phyloP scores from a whole-genome alignment of 1,284 basidiomycete species.

The Phellinidium pouzarii region DNA sequence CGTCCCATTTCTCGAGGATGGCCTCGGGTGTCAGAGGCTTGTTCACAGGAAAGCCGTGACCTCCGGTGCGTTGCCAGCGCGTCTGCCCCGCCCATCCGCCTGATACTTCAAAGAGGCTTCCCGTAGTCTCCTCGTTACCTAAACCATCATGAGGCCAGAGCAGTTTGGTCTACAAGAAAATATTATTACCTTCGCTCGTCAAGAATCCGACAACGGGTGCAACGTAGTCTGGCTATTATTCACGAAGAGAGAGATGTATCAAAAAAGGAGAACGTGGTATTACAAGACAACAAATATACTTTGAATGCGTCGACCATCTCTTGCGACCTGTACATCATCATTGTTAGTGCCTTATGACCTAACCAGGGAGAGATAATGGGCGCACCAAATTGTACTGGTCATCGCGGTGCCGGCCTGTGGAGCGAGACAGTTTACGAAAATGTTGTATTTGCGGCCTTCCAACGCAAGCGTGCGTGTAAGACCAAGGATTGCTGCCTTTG shows the following conservation, averaged over 20 bases:
- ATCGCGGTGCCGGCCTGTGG: slow-evolving; percentile 90
- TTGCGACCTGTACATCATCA: slow-evolving; percentile 57
- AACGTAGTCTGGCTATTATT: slow-evolving; percentile 82
- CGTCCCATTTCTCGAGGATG: slow-evolving; percentile 70
- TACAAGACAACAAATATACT: slow-evolving; percentile 30
- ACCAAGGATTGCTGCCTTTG: slow-evolving; percentile 91
- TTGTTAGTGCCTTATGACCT: no score
- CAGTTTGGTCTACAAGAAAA: background rate
- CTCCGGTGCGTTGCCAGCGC: slow-evolving; percentile 90
- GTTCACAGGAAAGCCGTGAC: slow-evolving; percentile 81
- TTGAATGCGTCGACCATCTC: slow-evolving; percentile 96
- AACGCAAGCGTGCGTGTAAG: slow-evolving; percentile 86
- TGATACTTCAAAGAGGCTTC: slow-evolving; percentile 80
- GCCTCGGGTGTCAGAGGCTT: slow-evolving; percentile 72
- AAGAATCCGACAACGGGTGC: slow-evolving; percentile 92
- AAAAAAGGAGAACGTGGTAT: background rate
- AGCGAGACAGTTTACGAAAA: slow-evolving; percentile 83
- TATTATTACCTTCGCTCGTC: slow-evolving; percentile 57
- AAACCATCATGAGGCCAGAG: background rate
- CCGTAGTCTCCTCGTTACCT: slow-evolving; percentile 73
- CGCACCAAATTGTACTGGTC: slow-evolving; percentile 80
- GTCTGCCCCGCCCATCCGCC: slow-evolving; percentile 93
- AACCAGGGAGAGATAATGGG: slow-evolving; percentile 16
- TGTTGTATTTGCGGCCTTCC: slow-evolving; percentile 90
- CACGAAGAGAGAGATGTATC: background rate